These are phyloP conservation scores for Mycogone perniciosa DNA, from an alignment of 2,329 filamentous ascomycete species.

Conservation along the genomic window DNA sequence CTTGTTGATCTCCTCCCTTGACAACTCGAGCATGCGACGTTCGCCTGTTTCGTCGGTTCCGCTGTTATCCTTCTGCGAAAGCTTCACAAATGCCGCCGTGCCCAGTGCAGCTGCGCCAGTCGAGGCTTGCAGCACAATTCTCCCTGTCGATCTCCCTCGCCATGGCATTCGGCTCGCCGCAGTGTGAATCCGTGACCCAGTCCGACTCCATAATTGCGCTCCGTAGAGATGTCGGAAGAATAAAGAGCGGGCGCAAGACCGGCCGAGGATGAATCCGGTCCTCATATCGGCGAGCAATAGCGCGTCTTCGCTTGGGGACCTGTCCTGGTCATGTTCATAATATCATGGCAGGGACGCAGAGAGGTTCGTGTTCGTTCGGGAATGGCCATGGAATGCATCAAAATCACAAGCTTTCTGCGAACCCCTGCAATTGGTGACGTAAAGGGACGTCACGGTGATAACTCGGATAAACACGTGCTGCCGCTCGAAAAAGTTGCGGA, in stretches of 20 bases:
- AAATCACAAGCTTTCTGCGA: not conserved
- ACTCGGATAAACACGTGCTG: slow-evolving; percentile 23
- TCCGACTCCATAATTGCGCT: slow-evolving; percentile 17
- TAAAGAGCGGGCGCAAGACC: slow-evolving; percentile 36
- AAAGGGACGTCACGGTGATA: slow-evolving; percentile 18
- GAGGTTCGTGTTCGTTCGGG: not conserved
- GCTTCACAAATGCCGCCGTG: slow-evolving; percentile 50
- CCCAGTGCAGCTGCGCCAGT: slow-evolving; percentile 41
- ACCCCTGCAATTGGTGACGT: slow-evolving; percentile 15
- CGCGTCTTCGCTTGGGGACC: slow-evolving; percentile 6
- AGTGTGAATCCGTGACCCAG: slow-evolving; percentile 20
- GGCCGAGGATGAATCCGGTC: slow-evolving; percentile 36
- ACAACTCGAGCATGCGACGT: slow-evolving; percentile 78
- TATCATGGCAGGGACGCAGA: not conserved
- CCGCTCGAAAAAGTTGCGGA: slow-evolving; percentile 5
- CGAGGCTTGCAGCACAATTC: slow-evolving; percentile 33
- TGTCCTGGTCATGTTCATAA: not conserved
- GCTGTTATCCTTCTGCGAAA: slow-evolving; percentile 49
- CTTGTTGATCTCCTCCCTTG: slow-evolving; percentile 69
- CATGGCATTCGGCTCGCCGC: slow-evolving; percentile 23
- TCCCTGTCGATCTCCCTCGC: slow-evolving; percentile 16
- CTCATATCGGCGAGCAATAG: slow-evolving; percentile 37
- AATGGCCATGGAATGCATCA: not conserved
- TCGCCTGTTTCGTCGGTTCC: slow-evolving; percentile 61
- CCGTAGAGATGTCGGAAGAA: slow-evolving; percentile 23